These are phyloP conservation scores for Aspergillus aculeatus DNA, from an alignment of 2,329 filamentous ascomycete genomes.

Conservation along the genomic window DNA sequence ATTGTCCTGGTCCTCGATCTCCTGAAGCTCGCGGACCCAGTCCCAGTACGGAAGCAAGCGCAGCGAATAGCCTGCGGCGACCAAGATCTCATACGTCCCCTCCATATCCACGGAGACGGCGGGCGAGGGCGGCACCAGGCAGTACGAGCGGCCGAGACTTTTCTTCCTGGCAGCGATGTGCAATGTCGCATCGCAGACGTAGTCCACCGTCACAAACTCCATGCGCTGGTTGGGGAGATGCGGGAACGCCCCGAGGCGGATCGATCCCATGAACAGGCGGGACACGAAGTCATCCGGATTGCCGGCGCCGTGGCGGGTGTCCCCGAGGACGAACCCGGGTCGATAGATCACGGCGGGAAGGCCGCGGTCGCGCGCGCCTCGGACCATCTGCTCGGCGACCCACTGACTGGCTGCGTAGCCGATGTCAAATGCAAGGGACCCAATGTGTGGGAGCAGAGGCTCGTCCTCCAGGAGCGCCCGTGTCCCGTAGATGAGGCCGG, in stretches of 20 bases:
- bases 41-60: constrained; percentile 1
- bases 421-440: constrained; percentile 55
- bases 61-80: constrained; percentile 3
- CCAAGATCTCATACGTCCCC: constrained; percentile 4
- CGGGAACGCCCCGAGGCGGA: constrained; percentile 58
- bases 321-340: constrained; percentile 75
- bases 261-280: constrained; percentile 74
- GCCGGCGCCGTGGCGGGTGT: constrained; percentile 57
- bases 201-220: constrained; percentile 18
- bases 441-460: constrained; percentile 10
- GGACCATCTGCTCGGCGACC: constrained; percentile 65
- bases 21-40: constrained; percentile 1
- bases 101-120: constrained; percentile 12
- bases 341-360: constrained; percentile 69
- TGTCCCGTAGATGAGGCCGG: constrained; percentile 10
- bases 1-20: background rate
- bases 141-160: constrained; percentile 15
- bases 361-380: constrained; percentile 70
- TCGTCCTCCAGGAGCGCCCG: constrained; percentile 11
- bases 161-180: constrained; percentile 12
- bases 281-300: constrained; percentile 82
- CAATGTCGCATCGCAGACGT: constrained; percentile 11
- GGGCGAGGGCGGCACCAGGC: constrained; percentile 12
- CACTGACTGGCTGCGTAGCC: constrained; percentile 86
- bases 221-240: constrained; percentile 13